Evolutionary conservation across 2,329 filamentous ascomycete genomes (phyloP).

Genomic region (Colletotrichum falcatum): DNA sequence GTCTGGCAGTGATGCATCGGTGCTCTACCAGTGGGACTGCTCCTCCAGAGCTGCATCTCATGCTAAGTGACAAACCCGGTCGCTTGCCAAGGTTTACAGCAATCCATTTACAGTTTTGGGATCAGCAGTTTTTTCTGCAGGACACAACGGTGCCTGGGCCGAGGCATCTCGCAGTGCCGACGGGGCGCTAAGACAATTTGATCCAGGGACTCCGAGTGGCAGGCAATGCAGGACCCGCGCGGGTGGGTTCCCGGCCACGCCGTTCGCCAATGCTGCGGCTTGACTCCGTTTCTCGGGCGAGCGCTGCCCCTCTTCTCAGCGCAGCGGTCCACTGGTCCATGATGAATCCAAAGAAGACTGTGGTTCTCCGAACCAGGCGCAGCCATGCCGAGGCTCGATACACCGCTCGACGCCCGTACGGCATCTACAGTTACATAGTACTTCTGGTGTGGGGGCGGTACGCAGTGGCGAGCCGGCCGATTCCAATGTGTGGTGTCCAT

Average conservation of each 20-base stretch:
- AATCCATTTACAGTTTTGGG: background rate
- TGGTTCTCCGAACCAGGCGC: background rate
- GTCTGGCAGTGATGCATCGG: background rate
- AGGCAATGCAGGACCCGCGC: slow-evolving; percentile 29
- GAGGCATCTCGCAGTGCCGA: slow-evolving; percentile 30
- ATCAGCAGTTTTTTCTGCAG: background rate
- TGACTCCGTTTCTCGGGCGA: slow-evolving; percentile 10
- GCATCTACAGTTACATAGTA: too few species aligned
- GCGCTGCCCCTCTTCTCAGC: slow-evolving; percentile 14
- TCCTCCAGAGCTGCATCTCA: background rate
- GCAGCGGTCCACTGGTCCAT: background rate
- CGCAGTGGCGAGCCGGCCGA: slow-evolving; percentile 10
- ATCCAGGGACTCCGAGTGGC: slow-evolving; percentile 27
- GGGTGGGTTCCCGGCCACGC: slow-evolving; percentile 32
- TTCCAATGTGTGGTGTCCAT: background rate
- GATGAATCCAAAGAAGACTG: background rate
- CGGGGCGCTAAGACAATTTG: slow-evolving; percentile 34
- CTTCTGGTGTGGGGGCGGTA: too few species aligned
- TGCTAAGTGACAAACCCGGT: background rate
- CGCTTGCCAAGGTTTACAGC: background rate
- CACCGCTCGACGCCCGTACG: slow-evolving; percentile 23
- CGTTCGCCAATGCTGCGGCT: slow-evolving; percentile 26
- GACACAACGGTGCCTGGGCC: slow-evolving; percentile 14
- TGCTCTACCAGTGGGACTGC: background rate
- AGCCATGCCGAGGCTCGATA: slow-evolving; percentile 27